Evolutionary conservation across 768 basidiomycete species (phyloP).

Genomic region (Asterophora parasitica): DNA sequence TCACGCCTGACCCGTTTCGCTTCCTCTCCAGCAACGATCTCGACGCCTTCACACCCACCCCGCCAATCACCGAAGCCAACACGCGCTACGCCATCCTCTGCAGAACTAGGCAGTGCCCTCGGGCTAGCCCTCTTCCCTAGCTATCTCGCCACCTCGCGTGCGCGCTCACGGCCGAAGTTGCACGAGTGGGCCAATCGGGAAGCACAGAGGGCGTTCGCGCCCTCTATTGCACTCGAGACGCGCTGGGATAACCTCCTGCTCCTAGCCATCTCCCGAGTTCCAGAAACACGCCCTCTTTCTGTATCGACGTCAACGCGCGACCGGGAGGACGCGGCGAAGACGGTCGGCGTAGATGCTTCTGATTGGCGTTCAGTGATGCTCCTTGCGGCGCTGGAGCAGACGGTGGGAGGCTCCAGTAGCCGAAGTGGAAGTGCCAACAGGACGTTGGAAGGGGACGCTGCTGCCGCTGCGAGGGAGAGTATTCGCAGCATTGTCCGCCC

Average conservation of each 20-base stretch:
- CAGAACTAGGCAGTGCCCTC: constrained; percentile 19
- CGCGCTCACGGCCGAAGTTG: constrained; percentile 6
- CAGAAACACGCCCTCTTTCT: neutral
- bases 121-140: constrained; percentile 23
- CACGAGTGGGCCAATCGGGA: constrained; percentile 24
- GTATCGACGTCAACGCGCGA: neutral
- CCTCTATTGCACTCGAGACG: constrained; percentile 21
- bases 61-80: neutral
- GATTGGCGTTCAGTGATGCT: constrained; percentile 41
- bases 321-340: neutral
- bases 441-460: neutral
- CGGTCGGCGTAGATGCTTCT: neutral
- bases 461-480: constrained; percentile 3
- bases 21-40: neutral
- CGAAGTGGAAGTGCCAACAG: neutral
- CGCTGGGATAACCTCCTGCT: constrained; percentile 42
- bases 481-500: constrained; percentile 25
- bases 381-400: constrained; percentile 33
- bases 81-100: constrained; percentile 1
- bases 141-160: constrained; percentile 7
- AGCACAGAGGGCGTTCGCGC: constrained; percentile 24
- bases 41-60: neutral
- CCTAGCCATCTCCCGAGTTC: constrained; percentile 25
- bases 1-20: constrained; percentile 24
- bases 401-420: constrained; percentile 6